Percentiles rank a stretch among this genome's conserved stretches.
Evolutionary conservation across 2,329 filamentous ascomycete genomes (phyloP).

Genomic region (Zasmidium angulare): DNA sequence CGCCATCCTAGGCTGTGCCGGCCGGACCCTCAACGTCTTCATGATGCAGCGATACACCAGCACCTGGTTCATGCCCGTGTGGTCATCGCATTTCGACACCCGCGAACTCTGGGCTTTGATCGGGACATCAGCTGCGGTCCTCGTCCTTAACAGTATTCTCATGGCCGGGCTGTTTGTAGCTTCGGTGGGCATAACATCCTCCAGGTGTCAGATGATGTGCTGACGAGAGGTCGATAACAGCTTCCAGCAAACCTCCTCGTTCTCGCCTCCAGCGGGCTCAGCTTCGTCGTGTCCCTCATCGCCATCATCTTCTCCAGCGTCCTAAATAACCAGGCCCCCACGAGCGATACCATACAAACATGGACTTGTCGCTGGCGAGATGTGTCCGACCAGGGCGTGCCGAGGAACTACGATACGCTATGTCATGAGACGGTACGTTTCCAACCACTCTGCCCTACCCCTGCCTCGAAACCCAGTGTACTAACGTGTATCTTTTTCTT

Average conservation of each 20-base stretch:
- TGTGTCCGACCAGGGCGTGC: constrained; percentile 25
- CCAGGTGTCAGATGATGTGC: too few relatives aligned
- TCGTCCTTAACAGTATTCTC: constrained; percentile 40
- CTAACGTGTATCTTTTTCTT: not conserved
- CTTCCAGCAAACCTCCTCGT: constrained; percentile 41
- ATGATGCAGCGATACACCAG: constrained; percentile 43
- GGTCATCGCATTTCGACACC: constrained; percentile 49
- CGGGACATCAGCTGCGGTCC: constrained; percentile 38
- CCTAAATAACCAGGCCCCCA: constrained; percentile 28
- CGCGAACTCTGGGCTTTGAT: constrained; percentile 44
- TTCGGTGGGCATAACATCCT: constrained; percentile 14
- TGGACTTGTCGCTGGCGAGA: constrained; percentile 39
- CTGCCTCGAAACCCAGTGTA: too few relatives aligned
- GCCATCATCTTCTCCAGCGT: constrained; percentile 40
- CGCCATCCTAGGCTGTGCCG: constrained; percentile 45
- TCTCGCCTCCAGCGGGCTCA: constrained; percentile 38
- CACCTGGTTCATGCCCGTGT: constrained; percentile 50
- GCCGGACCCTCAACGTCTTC: constrained; percentile 45
- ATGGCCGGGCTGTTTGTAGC: constrained; percentile 40
- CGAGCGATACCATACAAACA: constrained; percentile 37
- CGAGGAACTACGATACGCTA: constrained; percentile 39
- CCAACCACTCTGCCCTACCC: constrained; percentile 1
- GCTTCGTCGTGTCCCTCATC: constrained; percentile 40
- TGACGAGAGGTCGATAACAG: too few relatives aligned
- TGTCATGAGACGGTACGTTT: constrained; percentile 43